Percentiles rank a stretch among this genome's conserved stretches.
Conservation (phyloP, 1,139 yeast species). For the Chernovozyma aurita region DNA sequence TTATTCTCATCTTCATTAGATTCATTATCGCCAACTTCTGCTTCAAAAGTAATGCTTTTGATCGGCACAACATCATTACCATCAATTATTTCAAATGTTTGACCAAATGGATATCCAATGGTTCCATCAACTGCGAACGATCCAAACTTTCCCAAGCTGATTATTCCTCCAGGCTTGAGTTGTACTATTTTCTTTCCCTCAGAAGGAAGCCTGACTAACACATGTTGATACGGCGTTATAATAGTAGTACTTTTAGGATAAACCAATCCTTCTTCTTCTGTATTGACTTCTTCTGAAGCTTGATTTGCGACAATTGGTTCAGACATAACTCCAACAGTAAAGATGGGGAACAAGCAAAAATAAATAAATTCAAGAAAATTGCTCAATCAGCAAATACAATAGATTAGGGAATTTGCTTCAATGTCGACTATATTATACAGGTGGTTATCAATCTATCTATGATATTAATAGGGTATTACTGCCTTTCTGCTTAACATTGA, state of each 20-base stretch:
- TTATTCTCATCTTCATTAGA: constrained; percentile 27
- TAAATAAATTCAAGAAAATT: too few relatives aligned
- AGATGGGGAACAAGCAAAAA: not conserved
- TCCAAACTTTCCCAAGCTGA: constrained; percentile 89
- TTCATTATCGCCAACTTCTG: constrained; percentile 22
- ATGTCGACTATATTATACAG: too few relatives aligned
- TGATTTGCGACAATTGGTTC: not conserved
- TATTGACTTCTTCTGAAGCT: too few relatives aligned
- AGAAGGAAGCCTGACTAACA: constrained; percentile 74
- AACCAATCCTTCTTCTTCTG: not conserved
- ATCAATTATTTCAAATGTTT: constrained; percentile 77
- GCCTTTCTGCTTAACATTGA: too few relatives aligned
- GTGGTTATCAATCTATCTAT: too few relatives aligned
- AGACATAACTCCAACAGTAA: not conserved
- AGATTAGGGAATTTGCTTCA: too few relatives aligned
- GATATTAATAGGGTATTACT: too few relatives aligned
- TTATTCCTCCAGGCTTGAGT: constrained; percentile 51
- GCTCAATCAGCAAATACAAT: too few relatives aligned
- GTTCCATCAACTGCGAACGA: constrained; percentile 70
- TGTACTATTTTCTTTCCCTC: constrained; percentile 70
- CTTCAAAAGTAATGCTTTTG: constrained; percentile 26
- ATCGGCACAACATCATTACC: constrained; percentile 51
- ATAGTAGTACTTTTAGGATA: constrained; percentile 15
- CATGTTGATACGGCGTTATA: constrained; percentile 50
- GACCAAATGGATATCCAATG: constrained; percentile 81